Evolutionary conservation across 495 filamentous ascomycete species (phyloP).

Genomic region (Oidiodendron maius): DNA sequence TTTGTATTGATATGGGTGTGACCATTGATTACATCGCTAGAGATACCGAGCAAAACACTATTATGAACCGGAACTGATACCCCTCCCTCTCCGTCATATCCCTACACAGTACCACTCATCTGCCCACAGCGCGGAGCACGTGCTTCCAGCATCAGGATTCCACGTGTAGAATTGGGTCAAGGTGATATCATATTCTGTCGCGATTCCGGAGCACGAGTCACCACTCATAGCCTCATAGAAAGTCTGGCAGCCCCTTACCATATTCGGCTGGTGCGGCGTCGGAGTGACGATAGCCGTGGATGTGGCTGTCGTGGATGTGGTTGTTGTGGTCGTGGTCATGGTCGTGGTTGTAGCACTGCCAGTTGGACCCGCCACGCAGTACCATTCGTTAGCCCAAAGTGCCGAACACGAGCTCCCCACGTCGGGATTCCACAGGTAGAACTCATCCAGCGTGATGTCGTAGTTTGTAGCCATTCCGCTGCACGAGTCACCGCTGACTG

Average conservation of each 20-base stretch:
- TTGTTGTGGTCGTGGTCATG: neutral
- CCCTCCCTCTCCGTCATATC: too few relatives aligned
- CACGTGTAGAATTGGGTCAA: constrained; percentile 26
- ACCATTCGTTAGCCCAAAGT: too few relatives aligned
- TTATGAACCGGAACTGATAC: too few relatives aligned
- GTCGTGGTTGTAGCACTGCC: neutral
- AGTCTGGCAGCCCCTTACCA: constrained; percentile 13
- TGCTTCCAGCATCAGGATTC: constrained; percentile 33
- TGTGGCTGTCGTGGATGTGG: constrained; percentile 11
- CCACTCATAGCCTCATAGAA: constrained; percentile 17
- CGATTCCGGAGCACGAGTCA: constrained; percentile 15
- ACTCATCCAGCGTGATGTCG: neutral
- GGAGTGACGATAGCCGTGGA: constrained; percentile 18
- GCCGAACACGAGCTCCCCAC: constrained; percentile 37
- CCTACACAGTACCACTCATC: too few relatives aligned
- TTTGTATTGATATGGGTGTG: too few relatives aligned
- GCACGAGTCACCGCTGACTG: neutral
- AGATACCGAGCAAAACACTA: too few relatives aligned
- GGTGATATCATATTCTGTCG: constrained; percentile 19
- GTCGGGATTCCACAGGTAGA: neutral
- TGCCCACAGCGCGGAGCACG: constrained; percentile 11
- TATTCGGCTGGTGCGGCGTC: constrained; percentile 21
- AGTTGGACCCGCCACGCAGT: constrained; percentile 55
- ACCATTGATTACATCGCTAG: too few relatives aligned
- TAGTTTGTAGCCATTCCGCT: neutral